Conservation (phyloP, 495 filamentous ascomycete species). For the Beverwykella pulmonaria region DNA sequence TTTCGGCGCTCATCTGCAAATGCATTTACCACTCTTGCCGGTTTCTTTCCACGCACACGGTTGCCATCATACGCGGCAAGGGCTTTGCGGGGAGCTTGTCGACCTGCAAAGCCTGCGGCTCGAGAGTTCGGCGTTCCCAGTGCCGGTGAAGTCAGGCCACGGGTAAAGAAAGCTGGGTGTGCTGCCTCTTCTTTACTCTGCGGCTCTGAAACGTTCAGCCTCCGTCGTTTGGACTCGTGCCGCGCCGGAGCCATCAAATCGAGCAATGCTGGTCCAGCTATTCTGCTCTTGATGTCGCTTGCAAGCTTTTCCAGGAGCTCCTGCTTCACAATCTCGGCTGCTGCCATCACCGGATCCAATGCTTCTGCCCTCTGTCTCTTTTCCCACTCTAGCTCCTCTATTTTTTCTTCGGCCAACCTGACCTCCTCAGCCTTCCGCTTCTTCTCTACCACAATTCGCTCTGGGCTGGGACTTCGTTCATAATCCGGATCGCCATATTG, state of each 20-base stretch:
- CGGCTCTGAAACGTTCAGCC: constrained; percentile 74
- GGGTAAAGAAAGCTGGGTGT: constrained; percentile 53
- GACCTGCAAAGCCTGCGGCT: constrained; percentile 46
- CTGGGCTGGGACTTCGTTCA: constrained; percentile 63
- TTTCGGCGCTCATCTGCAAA: constrained; percentile 75
- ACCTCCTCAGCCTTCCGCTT: constrained; percentile 59
- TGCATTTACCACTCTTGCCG: constrained; percentile 64
- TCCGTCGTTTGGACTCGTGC: constrained; percentile 72
- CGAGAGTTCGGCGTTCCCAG: constrained; percentile 71
- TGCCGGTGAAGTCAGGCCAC: constrained; percentile 58
- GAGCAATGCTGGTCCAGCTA: constrained; percentile 79
- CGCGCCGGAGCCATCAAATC: constrained; percentile 81
- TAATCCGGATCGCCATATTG: constrained; percentile 68
- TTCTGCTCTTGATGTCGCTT: constrained; percentile 79
- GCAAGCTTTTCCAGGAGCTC: constrained; percentile 84
- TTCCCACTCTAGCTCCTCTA: constrained; percentile 79
- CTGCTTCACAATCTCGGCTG: constrained; percentile 71
- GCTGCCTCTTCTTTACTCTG: constrained; percentile 54
- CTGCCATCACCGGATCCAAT: constrained; percentile 83
- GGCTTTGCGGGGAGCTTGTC: constrained; percentile 28
- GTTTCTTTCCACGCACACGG: constrained; percentile 60
- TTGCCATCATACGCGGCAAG: constrained; percentile 49
- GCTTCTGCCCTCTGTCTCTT: constrained; percentile 79
- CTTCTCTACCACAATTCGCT: constrained; percentile 55
- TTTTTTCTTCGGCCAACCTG: constrained; percentile 66